A percentile compares a stretch with the other conserved stretches of the same genome.
Conservation (phyloP, 495 filamentous ascomycete genomes). For the Saxophila tyrrhenica region DNA sequence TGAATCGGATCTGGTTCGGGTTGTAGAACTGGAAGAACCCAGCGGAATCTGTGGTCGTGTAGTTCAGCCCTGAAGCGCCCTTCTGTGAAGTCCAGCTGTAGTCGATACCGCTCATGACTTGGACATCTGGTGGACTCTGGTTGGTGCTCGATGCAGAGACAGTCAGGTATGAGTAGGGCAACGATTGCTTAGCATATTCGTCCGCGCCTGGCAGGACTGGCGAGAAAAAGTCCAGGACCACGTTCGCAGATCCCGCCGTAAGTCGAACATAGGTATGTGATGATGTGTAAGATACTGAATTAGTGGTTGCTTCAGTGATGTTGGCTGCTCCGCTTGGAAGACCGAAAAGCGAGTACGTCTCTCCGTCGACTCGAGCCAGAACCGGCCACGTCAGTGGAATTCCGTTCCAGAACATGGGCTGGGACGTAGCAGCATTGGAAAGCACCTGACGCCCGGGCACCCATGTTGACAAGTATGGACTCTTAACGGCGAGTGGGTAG, state of each 20-base stretch:
- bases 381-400: conserved; percentile 38
- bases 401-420: conserved; percentile 43
- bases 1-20: conserved; percentile 19
- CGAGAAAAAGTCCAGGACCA: conserved; percentile 32
- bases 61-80: conserved; percentile 3
- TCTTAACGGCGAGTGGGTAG: conserved; percentile 31
- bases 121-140: neutral
- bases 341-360: conserved; percentile 40
- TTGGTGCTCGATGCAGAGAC: conserved; percentile 14
- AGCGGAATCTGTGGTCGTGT: neutral
- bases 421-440: conserved; percentile 31
- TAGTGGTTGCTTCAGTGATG: conserved; percentile 29
- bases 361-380: conserved; percentile 38
- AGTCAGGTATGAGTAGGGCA: conserved; percentile 19
- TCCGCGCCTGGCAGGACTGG: conserved; percentile 9
- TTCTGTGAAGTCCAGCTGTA: conserved; percentile 10
- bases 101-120: conserved; percentile 9
- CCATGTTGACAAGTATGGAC: conserved; percentile 39
- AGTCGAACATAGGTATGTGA: conserved; percentile 38
- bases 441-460: conserved; percentile 31
- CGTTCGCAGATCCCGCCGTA: conserved; percentile 31
- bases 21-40: conserved; percentile 10
- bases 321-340: conserved; percentile 24
- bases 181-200: conserved; percentile 12
- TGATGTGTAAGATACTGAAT: conserved; percentile 34